These are phyloP conservation scores for Aspergillus indologenus DNA, from an alignment of 495 filamentous ascomycete genomes.

Conservation along the genomic window DNA sequence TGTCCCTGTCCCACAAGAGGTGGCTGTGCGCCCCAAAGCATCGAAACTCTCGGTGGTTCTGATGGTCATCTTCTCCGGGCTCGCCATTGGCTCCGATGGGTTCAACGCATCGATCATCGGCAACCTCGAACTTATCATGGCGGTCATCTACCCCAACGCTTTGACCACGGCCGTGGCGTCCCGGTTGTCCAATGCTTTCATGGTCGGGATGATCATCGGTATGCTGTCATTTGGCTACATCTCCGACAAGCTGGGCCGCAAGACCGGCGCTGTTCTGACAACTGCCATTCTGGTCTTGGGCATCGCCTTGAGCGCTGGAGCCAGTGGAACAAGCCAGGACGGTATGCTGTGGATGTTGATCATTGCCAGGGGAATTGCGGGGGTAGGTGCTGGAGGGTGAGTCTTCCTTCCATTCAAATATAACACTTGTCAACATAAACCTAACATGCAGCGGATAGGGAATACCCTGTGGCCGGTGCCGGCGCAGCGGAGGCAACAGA, in stretches of 20 bases:
- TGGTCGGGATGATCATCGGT: slow-evolving; percentile 35
- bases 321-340: slow-evolving; percentile 23
- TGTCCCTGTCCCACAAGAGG: not conserved
- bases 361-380: slow-evolving; percentile 26
- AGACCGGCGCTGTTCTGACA: slow-evolving; percentile 32
- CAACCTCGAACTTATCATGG: slow-evolving; percentile 29
- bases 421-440: not conserved
- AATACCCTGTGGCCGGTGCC: slow-evolving; percentile 33
- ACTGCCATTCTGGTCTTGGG: slow-evolving; percentile 33
- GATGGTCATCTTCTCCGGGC: slow-evolving; percentile 30
- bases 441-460: no score
- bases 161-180: slow-evolving; percentile 20
- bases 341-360: slow-evolving; percentile 34
- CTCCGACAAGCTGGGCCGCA: slow-evolving; percentile 33
- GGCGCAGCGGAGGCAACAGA: slow-evolving; percentile 37
- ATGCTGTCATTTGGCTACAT: slow-evolving; percentile 40
- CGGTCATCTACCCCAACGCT: slow-evolving; percentile 25
- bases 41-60: slow-evolving; percentile 20
- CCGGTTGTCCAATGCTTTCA: slow-evolving; percentile 26
- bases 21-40: slow-evolving; percentile 13
- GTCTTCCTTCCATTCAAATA: no score
- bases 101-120: slow-evolving; percentile 32
- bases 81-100: slow-evolving; percentile 29
- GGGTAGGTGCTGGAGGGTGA: slow-evolving; percentile 29
- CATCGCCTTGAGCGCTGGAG: slow-evolving; percentile 27